Base-by-base conservation (phyloP, 371 early-diverging fungal genomes). In the Umbelopsis sp. region DNA sequence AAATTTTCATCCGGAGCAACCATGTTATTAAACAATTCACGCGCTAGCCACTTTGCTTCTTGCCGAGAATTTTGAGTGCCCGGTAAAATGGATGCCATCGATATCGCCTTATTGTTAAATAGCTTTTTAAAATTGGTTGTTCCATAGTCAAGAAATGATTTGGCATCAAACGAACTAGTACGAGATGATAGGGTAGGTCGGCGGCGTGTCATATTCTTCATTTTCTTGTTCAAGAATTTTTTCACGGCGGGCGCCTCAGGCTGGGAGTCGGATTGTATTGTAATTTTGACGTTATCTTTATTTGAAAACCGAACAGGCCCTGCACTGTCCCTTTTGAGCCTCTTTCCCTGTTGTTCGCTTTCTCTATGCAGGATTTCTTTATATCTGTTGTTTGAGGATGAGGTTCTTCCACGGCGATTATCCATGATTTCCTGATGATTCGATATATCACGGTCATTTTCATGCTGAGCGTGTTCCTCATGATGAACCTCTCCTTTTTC, bases 31-130 rank as follows among this genome's bases (percentile, higher is more conserved):
- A 80, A 86, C 44, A 86, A 79, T 53, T 81, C 80, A 35, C 79
- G 79, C 9, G 87, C 87, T 22, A 86, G 69, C 2, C 72, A 68
- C 41, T 80, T 79, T 2, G 85, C 87, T 45, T 85, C 81, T 63
- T 75, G 72, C 35, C 74, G 81, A 0, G 85, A 82, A 68, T 74
- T 82, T 9, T 66, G 65, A 3, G 46, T 18, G 8, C 12, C 29
- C 11, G 57, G 57, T 9, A 57, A 16, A 18, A 57, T 37, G 3
- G 57, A 29, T 4, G 57, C 35, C 57, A 57, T 57, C 11, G 57
- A 32, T 16, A 37, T 57, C 5, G 57, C 57, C 57, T 57, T 57
- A 18, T 29, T 14, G 16, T n/a, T 29, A 18, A 57, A 57, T 16
- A 57, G 3, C 9, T 29, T 11, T 18, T 57, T 57, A 14, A 57